Conservation (phyloP, 371 early-diverging fungal genomes). For the Paramicrosporidium saccamoebae region DNA sequence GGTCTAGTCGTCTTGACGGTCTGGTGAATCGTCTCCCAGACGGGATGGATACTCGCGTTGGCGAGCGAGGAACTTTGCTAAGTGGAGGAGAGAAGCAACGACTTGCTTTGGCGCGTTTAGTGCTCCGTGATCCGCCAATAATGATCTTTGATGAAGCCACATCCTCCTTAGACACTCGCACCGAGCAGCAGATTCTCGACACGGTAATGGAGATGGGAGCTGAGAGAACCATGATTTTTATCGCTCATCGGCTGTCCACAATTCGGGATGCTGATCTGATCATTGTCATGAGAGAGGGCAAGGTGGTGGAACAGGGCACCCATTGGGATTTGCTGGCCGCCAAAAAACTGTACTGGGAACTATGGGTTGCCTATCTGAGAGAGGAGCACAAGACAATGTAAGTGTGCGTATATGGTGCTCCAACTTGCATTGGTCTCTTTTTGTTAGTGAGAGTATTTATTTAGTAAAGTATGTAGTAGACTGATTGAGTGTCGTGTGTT, state of each 20-base stretch:
- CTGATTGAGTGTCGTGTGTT: too few relatives aligned
- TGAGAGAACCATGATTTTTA: conserved; percentile 30
- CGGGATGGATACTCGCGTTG: conserved; percentile 27
- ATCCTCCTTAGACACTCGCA: conserved; percentile 57
- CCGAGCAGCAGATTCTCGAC: conserved; percentile 41
- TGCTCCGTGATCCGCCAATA: conserved; percentile 39
- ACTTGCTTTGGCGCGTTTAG: conserved; percentile 28
- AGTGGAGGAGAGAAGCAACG: conserved; percentile 54
- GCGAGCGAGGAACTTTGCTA: conserved; percentile 44
- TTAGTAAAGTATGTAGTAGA: too few relatives aligned
- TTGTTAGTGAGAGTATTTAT: too few relatives aligned
- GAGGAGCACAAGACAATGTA: too few relatives aligned
- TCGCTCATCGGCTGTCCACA: conserved; percentile 40
- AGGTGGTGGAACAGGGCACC: conserved; percentile 21
- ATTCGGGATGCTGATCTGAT: conserved; percentile 41
- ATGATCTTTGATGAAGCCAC: conserved; percentile 75
- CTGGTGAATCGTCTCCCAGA: conserved; percentile 18
- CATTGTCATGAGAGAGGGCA: conserved; percentile 29
- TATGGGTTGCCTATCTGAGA: neutral
- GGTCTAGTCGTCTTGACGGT: conserved; percentile 17
- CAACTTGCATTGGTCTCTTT: too few relatives aligned
- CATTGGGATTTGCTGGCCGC: conserved; percentile 17
- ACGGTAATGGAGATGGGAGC: conserved; percentile 30
- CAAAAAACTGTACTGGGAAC: neutral
- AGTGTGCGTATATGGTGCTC: too few relatives aligned